Evolutionary conservation across 2,329 filamentous ascomycete genomes (phyloP), one percentile per base, ranked within the genome.

Genomic region (Penicillium occitanis): DNA sequence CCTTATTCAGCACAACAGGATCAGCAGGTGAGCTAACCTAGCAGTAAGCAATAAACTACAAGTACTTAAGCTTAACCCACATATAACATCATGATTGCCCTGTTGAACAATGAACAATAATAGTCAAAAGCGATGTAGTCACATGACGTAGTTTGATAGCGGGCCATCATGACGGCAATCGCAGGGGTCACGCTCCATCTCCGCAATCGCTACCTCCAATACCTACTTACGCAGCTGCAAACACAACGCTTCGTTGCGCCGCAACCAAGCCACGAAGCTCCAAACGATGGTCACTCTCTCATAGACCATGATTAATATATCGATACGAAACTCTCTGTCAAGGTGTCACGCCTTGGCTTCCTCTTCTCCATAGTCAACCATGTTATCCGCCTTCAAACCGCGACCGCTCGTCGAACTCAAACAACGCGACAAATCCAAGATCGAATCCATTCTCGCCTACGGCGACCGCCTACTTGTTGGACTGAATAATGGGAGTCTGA

Each of bases 311-410:
- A 42, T 50, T 37, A 2, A n/a, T 66, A 46, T 59, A 40, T 19
- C 17, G 11, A 48, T 30, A 57, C 25, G 19, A 17, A 51, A 50
- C 25, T 57, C 35, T 17, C 3, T 46, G 51, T 48, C 59, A 61
- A 53, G 51, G 64, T 44, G 51, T 48, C 17, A 63, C 58, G 40
- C 46, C 58, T 62, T 51, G 33, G 42, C 51, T 22, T 22, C 59
- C 53, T 46, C 22, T 35, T 55, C 51, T 35, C 30, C 58, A 35
- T 51, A 40, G 30, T 25, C 46, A 53, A 28, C 53, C 70, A 97
- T 97, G 95, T 90, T 99, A 81, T 96, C 94, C 81, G 95, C 95
- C 77, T 99, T 99, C 82, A 96, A 91, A 73, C 93, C 95, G 83
- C 91, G 92, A 76, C 91, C 93, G 70, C 94, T 99, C 78, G 91